These are phyloP conservation scores for Brassica incana DNA, from an alignment of 345 rosid species.

Conservation along the genomic window DNA sequence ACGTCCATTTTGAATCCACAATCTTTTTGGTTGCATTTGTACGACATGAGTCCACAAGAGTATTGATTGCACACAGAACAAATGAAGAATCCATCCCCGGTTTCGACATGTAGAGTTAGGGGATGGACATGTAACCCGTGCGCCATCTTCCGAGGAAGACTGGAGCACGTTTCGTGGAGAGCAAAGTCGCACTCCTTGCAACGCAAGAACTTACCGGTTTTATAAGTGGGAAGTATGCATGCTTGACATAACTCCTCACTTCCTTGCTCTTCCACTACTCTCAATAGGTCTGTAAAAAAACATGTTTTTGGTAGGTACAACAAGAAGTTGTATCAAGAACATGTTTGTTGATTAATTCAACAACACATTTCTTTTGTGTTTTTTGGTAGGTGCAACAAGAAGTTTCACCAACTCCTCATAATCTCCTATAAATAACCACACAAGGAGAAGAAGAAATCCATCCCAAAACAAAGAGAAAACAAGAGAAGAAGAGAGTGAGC, in stretches of 20 bases:
- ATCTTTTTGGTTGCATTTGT: background rate
- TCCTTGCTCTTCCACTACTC: background rate
- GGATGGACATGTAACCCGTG: background rate
- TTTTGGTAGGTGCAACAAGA: no score
- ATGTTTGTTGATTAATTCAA: no score
- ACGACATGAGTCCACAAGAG: background rate
- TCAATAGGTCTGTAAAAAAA: background rate
- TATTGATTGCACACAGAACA: background rate
- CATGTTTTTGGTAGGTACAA: no score
- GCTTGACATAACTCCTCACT: background rate
- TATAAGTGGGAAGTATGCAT: background rate
- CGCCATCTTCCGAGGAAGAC: background rate
- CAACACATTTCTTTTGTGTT: no score
- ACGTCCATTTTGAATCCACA: background rate
- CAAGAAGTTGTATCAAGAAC: no score
- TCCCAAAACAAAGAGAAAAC: no score
- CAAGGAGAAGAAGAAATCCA: no score
- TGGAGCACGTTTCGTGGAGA: background rate
- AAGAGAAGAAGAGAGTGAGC: no score
- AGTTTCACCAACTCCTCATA: no score
- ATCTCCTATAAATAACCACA: no score
- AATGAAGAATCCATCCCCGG: background rate
- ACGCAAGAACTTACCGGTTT: background rate
- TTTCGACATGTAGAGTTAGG: background rate
- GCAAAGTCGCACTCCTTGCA: background rate